Conservation (phyloP, 371 early-diverging fungal genomes). For the Parasitella parasitica region DNA sequence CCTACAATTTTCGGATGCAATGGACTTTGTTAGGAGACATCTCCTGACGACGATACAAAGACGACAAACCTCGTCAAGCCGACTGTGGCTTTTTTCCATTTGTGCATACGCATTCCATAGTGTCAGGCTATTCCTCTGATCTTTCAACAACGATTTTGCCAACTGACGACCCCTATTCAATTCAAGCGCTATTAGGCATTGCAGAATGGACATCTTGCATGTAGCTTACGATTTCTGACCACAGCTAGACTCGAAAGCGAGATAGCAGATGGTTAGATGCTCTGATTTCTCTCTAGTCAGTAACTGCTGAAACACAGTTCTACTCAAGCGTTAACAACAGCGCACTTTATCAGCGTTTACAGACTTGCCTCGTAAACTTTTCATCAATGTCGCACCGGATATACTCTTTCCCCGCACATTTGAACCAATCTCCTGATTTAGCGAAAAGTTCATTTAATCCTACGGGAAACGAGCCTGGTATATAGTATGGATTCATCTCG, state of each 20-base stretch:
- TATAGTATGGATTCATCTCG: conserved; percentile 28
- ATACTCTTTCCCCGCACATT: conserved; percentile 18
- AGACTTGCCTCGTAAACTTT: conserved; percentile 51
- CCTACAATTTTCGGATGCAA: conserved; percentile 43
- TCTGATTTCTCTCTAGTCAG: conserved; percentile 25
- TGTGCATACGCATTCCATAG: conserved; percentile 74
- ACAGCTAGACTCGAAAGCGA: conserved; percentile 49
- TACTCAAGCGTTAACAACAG: conserved; percentile 24
- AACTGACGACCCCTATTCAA: conserved; percentile 54
- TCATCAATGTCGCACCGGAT: conserved; percentile 29
- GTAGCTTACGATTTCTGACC: conserved; percentile 34
- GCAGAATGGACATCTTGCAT: not conserved
- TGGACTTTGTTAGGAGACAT: not conserved
- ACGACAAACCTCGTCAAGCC: conserved; percentile 28
- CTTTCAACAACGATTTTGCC: conserved; percentile 60
- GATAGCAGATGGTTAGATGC: conserved; percentile 41
- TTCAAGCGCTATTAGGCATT: not conserved
- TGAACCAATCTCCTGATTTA: conserved; percentile 39
- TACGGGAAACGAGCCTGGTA: conserved; percentile 56
- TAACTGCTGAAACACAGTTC: conserved; percentile 52
- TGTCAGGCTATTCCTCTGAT: conserved; percentile 54
- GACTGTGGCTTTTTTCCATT: conserved; percentile 50
- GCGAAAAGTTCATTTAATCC: conserved; percentile 45
- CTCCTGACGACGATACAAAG: not conserved
- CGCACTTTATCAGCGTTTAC: not conserved